Evolutionary conservation across 441 rosid genomes (phyloP).

Genomic region (Brassica balearica): DNA sequence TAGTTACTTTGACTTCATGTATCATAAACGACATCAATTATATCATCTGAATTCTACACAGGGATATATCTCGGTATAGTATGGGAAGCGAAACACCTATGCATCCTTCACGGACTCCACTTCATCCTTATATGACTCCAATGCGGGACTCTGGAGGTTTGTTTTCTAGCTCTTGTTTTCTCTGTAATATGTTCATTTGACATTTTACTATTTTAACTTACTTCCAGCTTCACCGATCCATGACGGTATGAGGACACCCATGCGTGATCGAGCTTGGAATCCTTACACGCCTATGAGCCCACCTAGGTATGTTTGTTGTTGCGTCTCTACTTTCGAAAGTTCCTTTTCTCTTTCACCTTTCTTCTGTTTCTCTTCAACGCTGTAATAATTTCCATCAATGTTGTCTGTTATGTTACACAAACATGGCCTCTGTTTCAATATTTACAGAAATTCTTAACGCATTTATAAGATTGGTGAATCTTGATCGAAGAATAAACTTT

Average conservation of each 20-base stretch:
- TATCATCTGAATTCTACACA: constrained; percentile 43
- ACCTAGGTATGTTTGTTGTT: constrained; percentile 65
- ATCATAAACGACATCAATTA: background rate
- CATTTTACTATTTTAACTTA: background rate
- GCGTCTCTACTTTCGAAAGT: background rate
- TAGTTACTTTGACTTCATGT: constrained; percentile 12
- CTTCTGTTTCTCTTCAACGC: background rate
- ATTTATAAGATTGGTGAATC: constrained; percentile 6
- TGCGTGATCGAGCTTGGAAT: constrained; percentile 99
- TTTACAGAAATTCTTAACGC: background rate
- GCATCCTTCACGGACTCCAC: constrained; percentile 97
- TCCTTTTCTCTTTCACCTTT: constrained; percentile 12
- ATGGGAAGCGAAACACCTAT: constrained; percentile 98
- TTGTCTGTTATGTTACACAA: constrained; percentile 10
- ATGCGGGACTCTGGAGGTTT: constrained; percentile 93
- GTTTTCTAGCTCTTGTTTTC: constrained; percentile 10
- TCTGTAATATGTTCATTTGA: constrained; percentile 18
- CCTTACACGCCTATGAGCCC: constrained; percentile 98
- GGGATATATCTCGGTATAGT: constrained; percentile 83
- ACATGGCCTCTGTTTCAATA: constrained; percentile 5
- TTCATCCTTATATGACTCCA: constrained; percentile 93
- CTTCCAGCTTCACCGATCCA: constrained; percentile 91
- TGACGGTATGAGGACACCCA: constrained; percentile 98
- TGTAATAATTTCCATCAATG: background rate
- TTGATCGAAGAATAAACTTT: constrained; percentile 7